Conservation (phyloP, 495 filamentous ascomycete species). For the Mycothermus thermophilus region DNA sequence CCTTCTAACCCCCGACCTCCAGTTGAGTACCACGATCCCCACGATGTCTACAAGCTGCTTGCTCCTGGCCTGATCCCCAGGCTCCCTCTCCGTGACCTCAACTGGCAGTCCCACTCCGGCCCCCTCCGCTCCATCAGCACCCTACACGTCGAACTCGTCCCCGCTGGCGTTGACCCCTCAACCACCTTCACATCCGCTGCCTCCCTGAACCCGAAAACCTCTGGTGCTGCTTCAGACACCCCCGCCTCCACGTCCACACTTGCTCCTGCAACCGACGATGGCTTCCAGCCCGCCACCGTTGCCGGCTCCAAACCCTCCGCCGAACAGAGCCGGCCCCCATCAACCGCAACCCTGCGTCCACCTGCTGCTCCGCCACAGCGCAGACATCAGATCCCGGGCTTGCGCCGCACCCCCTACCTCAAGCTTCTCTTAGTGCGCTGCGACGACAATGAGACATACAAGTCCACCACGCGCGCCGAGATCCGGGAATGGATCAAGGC, state of each 20-base stretch:
- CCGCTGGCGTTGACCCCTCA: conserved; percentile 30
- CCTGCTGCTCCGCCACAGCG: conserved; percentile 36
- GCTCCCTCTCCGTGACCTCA: conserved; percentile 80
- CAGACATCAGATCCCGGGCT: conserved; percentile 86
- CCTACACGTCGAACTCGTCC: conserved; percentile 75
- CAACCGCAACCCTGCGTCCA: conserved; percentile 11
- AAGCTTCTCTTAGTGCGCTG: conserved; percentile 81
- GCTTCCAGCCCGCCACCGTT: conserved; percentile 33
- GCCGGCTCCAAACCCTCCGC: conserved; percentile 2
- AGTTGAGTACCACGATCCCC: conserved; percentile 79
- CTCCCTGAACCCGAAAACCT: conserved; percentile 21
- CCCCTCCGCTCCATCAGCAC: conserved; percentile 85
- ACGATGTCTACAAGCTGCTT: conserved; percentile 68
- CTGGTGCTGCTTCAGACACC: conserved; percentile 21
- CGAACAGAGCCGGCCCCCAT: neutral
- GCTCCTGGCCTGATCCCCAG: conserved; percentile 60
- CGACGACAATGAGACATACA: conserved; percentile 91
- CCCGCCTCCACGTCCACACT: conserved; percentile 27
- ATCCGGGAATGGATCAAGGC: conserved; percentile 84
- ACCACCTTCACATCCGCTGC: conserved; percentile 25
- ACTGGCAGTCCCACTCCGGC: conserved; percentile 89
- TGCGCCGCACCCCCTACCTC: conserved; percentile 87
- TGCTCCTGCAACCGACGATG: too few relatives aligned
- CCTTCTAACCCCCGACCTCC: neutral
- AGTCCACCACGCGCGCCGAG: conserved; percentile 56